Conservation (phyloP, 2,329 filamentous ascomycete species). For the Verticillium zaregamsianum region DNA sequence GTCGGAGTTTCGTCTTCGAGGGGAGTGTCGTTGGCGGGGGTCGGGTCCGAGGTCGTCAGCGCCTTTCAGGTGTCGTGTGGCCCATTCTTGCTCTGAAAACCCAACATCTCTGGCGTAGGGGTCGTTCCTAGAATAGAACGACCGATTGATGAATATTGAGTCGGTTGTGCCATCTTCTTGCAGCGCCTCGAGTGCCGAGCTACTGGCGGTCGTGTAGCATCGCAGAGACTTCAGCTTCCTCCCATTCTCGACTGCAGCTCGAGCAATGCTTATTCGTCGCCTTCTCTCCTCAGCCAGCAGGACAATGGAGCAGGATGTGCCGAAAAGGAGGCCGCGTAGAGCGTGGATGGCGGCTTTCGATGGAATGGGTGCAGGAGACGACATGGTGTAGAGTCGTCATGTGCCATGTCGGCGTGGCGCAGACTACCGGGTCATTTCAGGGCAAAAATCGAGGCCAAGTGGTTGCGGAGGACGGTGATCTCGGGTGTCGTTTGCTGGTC, state of each 20-base stretch:
- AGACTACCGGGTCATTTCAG: constrained; percentile 6
- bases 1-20: not conserved
- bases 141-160: constrained; percentile 20
- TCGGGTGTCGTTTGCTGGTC: not conserved
- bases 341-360: constrained; percentile 52
- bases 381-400: constrained; percentile 29
- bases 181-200: constrained; percentile 11
- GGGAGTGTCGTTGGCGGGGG: not conserved
- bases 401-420: constrained; percentile 9
- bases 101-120: not conserved
- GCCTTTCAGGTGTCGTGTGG: not conserved
- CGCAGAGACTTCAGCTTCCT: constrained; percentile 41
- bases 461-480: not conserved
- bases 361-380: constrained; percentile 42
- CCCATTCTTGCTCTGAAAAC: constrained; percentile 1
- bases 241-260: constrained; percentile 47
- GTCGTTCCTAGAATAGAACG: constrained; percentile 2
- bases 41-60: constrained; percentile 4
- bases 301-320: constrained; percentile 53
- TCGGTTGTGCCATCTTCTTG: constrained; percentile 16
- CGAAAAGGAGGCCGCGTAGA: constrained; percentile 51
- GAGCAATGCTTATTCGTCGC: constrained; percentile 47
- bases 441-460: not conserved
- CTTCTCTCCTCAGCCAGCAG: constrained; percentile 53
- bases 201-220: constrained; percentile 19